Evolutionary conservation across 805 yeast species (phyloP).

Genomic region (Ogataea trehaloabstinens): DNA sequence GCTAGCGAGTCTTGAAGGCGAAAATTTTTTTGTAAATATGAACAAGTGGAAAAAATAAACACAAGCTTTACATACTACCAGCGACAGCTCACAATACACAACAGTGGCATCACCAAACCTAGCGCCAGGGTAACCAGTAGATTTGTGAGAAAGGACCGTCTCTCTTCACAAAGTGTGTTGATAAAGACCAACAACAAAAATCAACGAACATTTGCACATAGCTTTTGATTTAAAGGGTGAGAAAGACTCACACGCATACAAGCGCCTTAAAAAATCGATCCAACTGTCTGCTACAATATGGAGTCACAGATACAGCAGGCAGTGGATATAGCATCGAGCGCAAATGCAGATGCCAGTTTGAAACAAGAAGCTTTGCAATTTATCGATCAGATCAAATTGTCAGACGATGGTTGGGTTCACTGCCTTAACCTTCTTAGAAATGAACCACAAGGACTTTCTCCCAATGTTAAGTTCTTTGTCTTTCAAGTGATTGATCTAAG

Average conservation of each 20-base stretch:
- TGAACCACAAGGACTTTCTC: slow-evolving; percentile 34
- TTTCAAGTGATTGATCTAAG: slow-evolving; percentile 67
- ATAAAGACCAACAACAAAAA: no score
- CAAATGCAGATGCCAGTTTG: slow-evolving; percentile 57
- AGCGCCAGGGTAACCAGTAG: not conserved
- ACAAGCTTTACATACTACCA: no score
- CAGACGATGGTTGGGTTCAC: slow-evolving; percentile 55
- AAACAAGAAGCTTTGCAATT: slow-evolving; percentile 60
- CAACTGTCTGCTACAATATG: slow-evolving; percentile 24
- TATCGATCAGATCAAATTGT: slow-evolving; percentile 50
- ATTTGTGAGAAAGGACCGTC: no score
- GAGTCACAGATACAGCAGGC: slow-evolving; percentile 78
- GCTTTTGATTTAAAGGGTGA: no score
- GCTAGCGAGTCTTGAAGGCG: slow-evolving; percentile 2
- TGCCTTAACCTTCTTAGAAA: slow-evolving; percentile 47
- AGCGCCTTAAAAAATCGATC: no score
- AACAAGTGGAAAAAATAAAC: slow-evolving; percentile 1
- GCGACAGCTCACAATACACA: no score
- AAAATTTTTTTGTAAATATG: not conserved
- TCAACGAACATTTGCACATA: no score
- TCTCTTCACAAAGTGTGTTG: no score
- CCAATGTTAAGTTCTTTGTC: slow-evolving; percentile 62
- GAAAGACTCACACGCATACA: no score
- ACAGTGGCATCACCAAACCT: not conserved
- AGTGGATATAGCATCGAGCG: slow-evolving; percentile 76